Conservation (phyloP, 139 green algal genomes). For the Edaphochlamys debaryana region DNA sequence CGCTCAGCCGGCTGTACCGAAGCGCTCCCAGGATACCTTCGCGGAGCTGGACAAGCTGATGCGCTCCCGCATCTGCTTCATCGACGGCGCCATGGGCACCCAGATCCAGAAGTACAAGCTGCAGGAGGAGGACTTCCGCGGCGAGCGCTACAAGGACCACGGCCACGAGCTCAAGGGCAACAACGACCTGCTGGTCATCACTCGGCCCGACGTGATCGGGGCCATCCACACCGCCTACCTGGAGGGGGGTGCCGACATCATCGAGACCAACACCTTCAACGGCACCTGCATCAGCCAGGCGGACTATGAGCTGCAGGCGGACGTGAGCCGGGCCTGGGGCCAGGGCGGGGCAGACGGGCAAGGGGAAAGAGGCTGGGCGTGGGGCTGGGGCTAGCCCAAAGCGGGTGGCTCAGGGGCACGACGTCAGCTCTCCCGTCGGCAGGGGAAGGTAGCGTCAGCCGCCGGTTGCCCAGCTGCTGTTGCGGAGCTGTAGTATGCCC, state of each 20-base stretch:
- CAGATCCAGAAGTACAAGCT: constrained; percentile 90
- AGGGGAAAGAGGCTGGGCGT: no score
- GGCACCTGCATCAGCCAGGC: constrained; percentile 91
- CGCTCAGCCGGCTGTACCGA: no score
- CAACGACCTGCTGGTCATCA: constrained; percentile 98
- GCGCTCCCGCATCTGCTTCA: constrained; percentile 91
- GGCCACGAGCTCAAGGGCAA: constrained; percentile 96
- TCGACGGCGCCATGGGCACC: constrained; percentile 98
- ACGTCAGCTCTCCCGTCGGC: no score
- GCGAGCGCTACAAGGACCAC: constrained; percentile 80
- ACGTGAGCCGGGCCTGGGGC: not conserved
- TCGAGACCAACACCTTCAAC: constrained; percentile 99
- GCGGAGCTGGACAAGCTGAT: constrained; percentile 81
- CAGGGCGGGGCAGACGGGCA: no score
- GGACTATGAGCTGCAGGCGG: constrained; percentile 92
- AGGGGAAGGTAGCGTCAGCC: no score
- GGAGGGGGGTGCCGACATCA: constrained; percentile 94
- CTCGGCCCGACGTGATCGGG: constrained; percentile 91
- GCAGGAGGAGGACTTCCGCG: constrained; percentile 92
- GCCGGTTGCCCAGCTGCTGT: no score
- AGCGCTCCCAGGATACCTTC: constrained; percentile 10
- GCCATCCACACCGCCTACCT: constrained; percentile 95
- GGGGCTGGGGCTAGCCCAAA: no score
- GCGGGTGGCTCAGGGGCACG: no score
- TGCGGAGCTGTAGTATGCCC: no score